phyloP scores from a whole-genome alignment of 352 stramenopile genomes.

The Globisporangium paddicum region DNA sequence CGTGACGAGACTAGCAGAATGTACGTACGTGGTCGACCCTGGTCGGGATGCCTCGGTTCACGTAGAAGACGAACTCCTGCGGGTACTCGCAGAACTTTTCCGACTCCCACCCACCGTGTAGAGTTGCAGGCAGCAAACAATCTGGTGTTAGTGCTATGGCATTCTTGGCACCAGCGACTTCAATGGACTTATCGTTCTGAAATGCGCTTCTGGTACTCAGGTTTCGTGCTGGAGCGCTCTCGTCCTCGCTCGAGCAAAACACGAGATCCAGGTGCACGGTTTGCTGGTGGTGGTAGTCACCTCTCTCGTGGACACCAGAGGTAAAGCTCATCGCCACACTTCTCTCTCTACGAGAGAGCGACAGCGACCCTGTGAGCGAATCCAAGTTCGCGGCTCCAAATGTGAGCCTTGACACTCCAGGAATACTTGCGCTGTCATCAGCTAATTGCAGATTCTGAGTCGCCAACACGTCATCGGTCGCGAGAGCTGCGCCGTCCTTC shows the following conservation, averaged over 20 bases:
- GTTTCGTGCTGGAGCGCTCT: constrained; percentile 13
- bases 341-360: no score
- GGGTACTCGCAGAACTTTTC: constrained; percentile 64
- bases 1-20: constrained; percentile 1
- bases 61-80: constrained; percentile 46
- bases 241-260: constrained; percentile 34
- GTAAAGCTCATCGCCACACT: neutral
- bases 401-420: neutral
- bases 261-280: constrained; percentile 26
- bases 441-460: neutral
- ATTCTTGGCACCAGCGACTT: neutral
- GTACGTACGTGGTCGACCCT: constrained; percentile 13
- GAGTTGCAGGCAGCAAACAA: neutral
- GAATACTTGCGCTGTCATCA: neutral
- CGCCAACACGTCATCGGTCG: no score
- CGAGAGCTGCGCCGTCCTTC: neutral
- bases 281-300: neutral
- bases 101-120: constrained; percentile 29
- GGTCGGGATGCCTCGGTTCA: constrained; percentile 24
- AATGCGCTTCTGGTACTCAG: constrained; percentile 1
- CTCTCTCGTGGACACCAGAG: neutral
- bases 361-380: neutral
- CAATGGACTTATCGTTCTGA: neutral
- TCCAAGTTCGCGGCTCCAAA: neutral
- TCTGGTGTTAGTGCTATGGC: neutral